Evolutionary conservation across 2,329 filamentous ascomycete genomes (phyloP).

Genomic region (Gnomoniopsis smithogilvyi): DNA sequence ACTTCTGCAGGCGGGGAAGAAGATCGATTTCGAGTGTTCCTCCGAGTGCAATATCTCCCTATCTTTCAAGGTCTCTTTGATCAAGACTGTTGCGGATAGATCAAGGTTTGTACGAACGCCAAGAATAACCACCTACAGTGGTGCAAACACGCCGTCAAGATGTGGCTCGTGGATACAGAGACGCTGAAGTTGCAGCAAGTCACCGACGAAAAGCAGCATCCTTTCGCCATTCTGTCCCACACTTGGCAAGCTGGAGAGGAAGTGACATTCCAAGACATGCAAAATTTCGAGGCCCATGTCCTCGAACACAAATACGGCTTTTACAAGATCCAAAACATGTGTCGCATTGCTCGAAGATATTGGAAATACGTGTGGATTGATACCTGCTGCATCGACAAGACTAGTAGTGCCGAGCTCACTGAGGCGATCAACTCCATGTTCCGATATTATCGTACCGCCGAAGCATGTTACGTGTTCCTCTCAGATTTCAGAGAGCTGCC

Average conservation of each 20-base stretch:
- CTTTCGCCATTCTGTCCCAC: conserved; percentile 21
- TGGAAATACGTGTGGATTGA: conserved; percentile 20
- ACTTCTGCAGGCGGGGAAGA: too few species aligned
- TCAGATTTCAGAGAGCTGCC: not conserved
- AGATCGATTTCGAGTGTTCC: too few species aligned
- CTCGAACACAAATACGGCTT: not conserved
- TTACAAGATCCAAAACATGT: conserved; percentile 6
- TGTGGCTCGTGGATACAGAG: too few species aligned
- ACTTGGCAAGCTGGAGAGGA: conserved; percentile 14
- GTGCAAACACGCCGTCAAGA: too few species aligned
- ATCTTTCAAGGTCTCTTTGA: too few species aligned
- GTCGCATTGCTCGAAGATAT: not conserved
- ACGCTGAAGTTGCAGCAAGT: too few species aligned
- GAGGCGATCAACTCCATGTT: conserved; percentile 23
- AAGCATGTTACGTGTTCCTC: conserved; percentile 15
- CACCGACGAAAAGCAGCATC: too few species aligned
- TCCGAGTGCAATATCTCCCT: too few species aligned
- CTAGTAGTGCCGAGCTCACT: conserved; percentile 15
- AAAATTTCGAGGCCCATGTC: not conserved
- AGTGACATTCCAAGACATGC: conserved; percentile 7
- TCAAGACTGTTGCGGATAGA: too few species aligned
- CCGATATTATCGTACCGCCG: conserved; percentile 15
- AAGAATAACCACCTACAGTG: too few species aligned
- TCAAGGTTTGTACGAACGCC: too few species aligned
- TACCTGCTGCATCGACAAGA: conserved; percentile 23